A percentile compares a stretch with the other conserved stretches of the same genome.
phyloP scores from a whole-genome alignment of 768 basidiomycete species.

The Suillus sp. region DNA sequence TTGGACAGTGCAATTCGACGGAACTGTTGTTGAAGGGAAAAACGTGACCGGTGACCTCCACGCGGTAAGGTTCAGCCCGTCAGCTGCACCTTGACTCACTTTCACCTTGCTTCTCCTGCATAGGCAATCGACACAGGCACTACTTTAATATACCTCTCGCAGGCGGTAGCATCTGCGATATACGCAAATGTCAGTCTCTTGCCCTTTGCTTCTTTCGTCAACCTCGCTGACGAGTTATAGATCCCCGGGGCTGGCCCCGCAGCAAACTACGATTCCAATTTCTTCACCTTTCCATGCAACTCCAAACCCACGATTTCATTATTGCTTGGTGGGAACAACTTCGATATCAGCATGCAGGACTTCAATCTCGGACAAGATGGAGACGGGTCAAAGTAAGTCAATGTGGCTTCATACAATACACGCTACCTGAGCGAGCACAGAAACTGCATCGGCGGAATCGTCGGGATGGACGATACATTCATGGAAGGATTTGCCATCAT shows the following conservation, averaged over 20 bases:
- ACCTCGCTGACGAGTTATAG: conserved; percentile 29
- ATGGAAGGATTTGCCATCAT: conserved; percentile 59
- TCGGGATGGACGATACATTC: conserved; percentile 48
- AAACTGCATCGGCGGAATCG: conserved; percentile 58
- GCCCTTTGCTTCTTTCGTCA: background rate
- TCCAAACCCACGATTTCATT: conserved; percentile 40
- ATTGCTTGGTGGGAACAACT: conserved; percentile 43
- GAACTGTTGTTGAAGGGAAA: conserved; percentile 39
- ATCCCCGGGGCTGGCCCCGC: conserved; percentile 51
- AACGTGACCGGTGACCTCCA: conserved; percentile 7
- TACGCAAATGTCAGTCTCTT: conserved; percentile 43
- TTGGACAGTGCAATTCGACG: conserved; percentile 57
- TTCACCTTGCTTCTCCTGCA: background rate
- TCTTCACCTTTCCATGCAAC: conserved; percentile 59
- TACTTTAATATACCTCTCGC: conserved; percentile 62
- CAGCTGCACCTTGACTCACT: conserved; percentile 6
- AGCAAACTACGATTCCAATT: conserved; percentile 47
- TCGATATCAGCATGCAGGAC: conserved; percentile 48
- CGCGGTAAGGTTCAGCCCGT: conserved; percentile 22
- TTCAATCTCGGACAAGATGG: conserved; percentile 54
- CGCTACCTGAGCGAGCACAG: conserved; percentile 26
- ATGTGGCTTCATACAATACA: background rate
- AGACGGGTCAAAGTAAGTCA: conserved; percentile 34
- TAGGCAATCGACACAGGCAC: conserved; percentile 74
- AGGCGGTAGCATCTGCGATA: conserved; percentile 42